A percentile compares a stretch with the other conserved stretches of the same genome.
phyloP scores from a whole-genome alignment of 2,329 filamentous ascomycete species.

The Aspergillus intermedius region DNA sequence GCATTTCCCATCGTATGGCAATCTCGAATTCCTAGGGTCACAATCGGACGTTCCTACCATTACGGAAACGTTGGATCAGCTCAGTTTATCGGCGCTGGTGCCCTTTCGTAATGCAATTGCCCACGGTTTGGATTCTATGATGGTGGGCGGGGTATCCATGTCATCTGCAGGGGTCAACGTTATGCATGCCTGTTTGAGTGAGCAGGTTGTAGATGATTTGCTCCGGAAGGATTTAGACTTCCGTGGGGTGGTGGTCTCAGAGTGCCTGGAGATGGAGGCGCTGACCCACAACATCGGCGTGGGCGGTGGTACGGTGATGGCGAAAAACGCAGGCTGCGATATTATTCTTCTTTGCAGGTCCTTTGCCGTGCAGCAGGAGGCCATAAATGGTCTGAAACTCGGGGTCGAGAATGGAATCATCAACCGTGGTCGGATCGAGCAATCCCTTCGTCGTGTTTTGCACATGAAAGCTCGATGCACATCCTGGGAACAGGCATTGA shows the following conservation, averaged over 20 bases:
- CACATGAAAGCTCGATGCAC: slow-evolving; percentile 78
- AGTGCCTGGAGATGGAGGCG: slow-evolving; percentile 95
- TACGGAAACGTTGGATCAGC: slow-evolving; percentile 84
- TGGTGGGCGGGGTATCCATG: slow-evolving; percentile 91
- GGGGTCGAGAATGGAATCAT: slow-evolving; percentile 89
- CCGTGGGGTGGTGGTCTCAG: slow-evolving; percentile 85
- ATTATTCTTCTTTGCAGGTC: slow-evolving; percentile 81
- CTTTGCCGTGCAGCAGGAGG: slow-evolving; percentile 82
- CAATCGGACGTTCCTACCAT: slow-evolving; percentile 91
- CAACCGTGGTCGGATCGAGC: slow-evolving; percentile 68
- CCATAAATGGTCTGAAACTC: slow-evolving; percentile 80
- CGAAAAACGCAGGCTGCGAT: slow-evolving; percentile 92
- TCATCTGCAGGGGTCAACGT: slow-evolving; percentile 87
- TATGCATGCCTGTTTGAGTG: slow-evolving; percentile 87
- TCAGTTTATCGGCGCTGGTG: slow-evolving; percentile 84
- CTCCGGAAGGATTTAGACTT: slow-evolving; percentile 85
- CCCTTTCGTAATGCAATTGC: slow-evolving; percentile 87
- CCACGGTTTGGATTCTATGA: slow-evolving; percentile 85
- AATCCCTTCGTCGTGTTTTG: slow-evolving; percentile 72
- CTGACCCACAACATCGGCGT: slow-evolving; percentile 95
- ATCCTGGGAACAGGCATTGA: slow-evolving; percentile 85
- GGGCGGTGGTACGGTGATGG: slow-evolving; percentile 93
- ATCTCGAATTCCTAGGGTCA: slow-evolving; percentile 86
- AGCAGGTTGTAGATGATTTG: slow-evolving; percentile 87
- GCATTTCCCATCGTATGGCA: slow-evolving; percentile 94